Percentiles rank a stretch among this genome's conserved stretches.
Evolutionary conservation across 306 rosid genomes (phyloP).

Genomic region (Betula pendula): DNA sequence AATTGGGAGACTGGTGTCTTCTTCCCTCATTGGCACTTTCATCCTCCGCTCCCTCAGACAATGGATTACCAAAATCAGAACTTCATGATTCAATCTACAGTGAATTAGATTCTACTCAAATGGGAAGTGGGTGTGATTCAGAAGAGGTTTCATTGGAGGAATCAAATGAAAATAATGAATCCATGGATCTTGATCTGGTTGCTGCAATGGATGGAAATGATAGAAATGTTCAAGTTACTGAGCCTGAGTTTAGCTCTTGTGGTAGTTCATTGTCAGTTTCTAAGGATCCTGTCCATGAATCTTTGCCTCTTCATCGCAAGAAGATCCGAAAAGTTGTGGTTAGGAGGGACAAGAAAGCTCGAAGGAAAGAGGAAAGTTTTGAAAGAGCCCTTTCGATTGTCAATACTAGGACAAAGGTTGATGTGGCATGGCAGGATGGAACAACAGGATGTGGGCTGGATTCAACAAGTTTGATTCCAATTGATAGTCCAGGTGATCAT

Average conservation of each 20-base stretch:
- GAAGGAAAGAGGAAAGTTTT: slow-evolving; percentile 89
- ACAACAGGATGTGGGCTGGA: slow-evolving; percentile 44
- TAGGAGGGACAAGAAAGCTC: slow-evolving; percentile 81
- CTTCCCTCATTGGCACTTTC: slow-evolving; percentile 44
- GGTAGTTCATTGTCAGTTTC: slow-evolving; percentile 62
- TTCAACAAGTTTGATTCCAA: slow-evolving; percentile 77
- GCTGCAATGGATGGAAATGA: slow-evolving; percentile 51
- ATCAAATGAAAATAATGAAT: slow-evolving; percentile 52
- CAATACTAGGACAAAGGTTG: slow-evolving; percentile 77
- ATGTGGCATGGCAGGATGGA: slow-evolving; percentile 99
- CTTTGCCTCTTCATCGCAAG: slow-evolving; percentile 89
- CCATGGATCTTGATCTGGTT: slow-evolving; percentile 64
- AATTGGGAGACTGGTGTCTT: slow-evolving; percentile 98
- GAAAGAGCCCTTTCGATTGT: slow-evolving; percentile 84
- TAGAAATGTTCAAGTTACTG: slow-evolving; percentile 41
- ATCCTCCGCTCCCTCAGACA: slow-evolving; percentile 48
- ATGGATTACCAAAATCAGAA: slow-evolving; percentile 57
- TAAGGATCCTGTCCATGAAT: slow-evolving; percentile 74
- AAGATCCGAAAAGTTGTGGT: slow-evolving; percentile 87
- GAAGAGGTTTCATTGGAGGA: slow-evolving; percentile 71
- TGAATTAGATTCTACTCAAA: slow-evolving; percentile 64
- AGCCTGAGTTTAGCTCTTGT: slow-evolving; percentile 66
- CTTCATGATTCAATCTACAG: slow-evolving; percentile 49
- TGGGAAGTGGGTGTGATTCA: slow-evolving; percentile 70
- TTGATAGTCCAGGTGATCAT: slow-evolving; percentile 93